Percentiles rank a stretch among this genome's conserved stretches.
These are phyloP conservation scores for Pestalotiopsis fici DNA, from an alignment of 2,329 filamentous ascomycete species.

Conservation along the genomic window DNA sequence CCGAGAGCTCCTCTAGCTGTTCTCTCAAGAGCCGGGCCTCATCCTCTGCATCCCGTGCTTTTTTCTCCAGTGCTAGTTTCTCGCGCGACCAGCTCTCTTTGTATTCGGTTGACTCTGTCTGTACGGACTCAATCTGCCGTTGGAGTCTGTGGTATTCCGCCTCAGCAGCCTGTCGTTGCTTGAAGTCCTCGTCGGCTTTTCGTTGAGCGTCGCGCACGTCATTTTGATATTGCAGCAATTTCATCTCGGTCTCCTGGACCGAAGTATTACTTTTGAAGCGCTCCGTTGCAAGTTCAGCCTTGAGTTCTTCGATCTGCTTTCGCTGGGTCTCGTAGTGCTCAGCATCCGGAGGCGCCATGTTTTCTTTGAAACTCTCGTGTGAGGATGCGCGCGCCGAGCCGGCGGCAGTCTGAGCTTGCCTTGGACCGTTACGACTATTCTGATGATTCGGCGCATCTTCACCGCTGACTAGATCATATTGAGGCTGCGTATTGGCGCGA, in stretches of 20 bases:
- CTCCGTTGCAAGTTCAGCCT: slow-evolving; percentile 84
- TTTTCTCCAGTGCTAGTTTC: slow-evolving; percentile 67
- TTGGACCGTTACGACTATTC: slow-evolving; percentile 36
- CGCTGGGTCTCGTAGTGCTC: slow-evolving; percentile 60
- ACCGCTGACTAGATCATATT: slow-evolving; percentile 61
- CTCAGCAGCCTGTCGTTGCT: slow-evolving; percentile 62
- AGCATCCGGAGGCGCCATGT: slow-evolving; percentile 58
- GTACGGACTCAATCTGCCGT: slow-evolving; percentile 50
- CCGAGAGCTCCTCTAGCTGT: slow-evolving; percentile 72
- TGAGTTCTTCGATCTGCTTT: slow-evolving; percentile 72
- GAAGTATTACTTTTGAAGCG: slow-evolving; percentile 85
- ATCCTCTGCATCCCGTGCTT: slow-evolving; percentile 70
- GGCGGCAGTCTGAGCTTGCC: slow-evolving; percentile 38
- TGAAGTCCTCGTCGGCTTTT: slow-evolving; percentile 84
- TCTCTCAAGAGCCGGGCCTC: slow-evolving; percentile 75
- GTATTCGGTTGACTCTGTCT: slow-evolving; percentile 52
- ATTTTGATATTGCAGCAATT: slow-evolving; percentile 75
- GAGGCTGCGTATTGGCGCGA: slow-evolving; percentile 53
- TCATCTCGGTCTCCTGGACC: slow-evolving; percentile 85
- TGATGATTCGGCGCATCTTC: slow-evolving; percentile 38
- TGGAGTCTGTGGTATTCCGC: slow-evolving; percentile 50
- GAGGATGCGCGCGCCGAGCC: slow-evolving; percentile 47
- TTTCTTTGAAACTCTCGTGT: slow-evolving; percentile 61
- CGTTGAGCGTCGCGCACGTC: slow-evolving; percentile 79
- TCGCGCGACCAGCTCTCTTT: slow-evolving; percentile 53